Evolutionary conservation across 768 basidiomycete genomes (phyloP), one percentile per base, ranked within the genome.

Genomic region (Mycena olivaceomarginata): DNA sequence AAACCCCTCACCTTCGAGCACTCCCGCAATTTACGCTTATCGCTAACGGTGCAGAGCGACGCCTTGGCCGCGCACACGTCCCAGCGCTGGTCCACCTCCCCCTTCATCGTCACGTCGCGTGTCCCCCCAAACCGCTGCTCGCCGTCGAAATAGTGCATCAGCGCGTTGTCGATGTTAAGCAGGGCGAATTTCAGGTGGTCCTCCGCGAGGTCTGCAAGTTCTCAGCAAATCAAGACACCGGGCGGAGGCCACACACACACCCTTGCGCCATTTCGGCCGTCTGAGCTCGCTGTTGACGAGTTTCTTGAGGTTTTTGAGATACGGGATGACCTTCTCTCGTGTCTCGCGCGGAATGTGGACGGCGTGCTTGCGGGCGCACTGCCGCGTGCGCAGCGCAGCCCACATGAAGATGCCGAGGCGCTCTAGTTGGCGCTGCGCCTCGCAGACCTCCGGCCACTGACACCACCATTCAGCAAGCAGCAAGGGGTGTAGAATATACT

Each of bases 41-140:
- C 40, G 37, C 70, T 63, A 18, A 56, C 64, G 39, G 57, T 63
- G 66, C 75, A 76, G 62, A 56, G 39, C n/a, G 70, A 62, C 0
- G 75, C 72, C 66, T 76, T 76, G n/a, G 75, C 75, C 46, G 56
- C 75, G 45, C 75, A 76, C 5, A 72, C 75, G n/a, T 76, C 75
- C 75, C 75, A 76, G 13, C 75, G 75, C 59, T 76, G 75, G 15
- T 76, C 16, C 22, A 37, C 20, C 0, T 71, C 64, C n/a, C 43
- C 70, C 7, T 45, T n/a, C 75, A 68, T 72, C 70, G 75, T 76
- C 25, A 76, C 2, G 53, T 76, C 75, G 7, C n/a, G 31, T 2
- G 25, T 72, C 45, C 75, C 75, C 8, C 75, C 75, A 15, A 76
- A 76, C 2, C 75, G 70, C 59, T 76, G 75, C 41, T 76, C 75